Evolutionary conservation across 768 basidiomycete species (phyloP), one percentile per base, ranked within the genome.

Genomic region (Trametes coccinea): DNA sequence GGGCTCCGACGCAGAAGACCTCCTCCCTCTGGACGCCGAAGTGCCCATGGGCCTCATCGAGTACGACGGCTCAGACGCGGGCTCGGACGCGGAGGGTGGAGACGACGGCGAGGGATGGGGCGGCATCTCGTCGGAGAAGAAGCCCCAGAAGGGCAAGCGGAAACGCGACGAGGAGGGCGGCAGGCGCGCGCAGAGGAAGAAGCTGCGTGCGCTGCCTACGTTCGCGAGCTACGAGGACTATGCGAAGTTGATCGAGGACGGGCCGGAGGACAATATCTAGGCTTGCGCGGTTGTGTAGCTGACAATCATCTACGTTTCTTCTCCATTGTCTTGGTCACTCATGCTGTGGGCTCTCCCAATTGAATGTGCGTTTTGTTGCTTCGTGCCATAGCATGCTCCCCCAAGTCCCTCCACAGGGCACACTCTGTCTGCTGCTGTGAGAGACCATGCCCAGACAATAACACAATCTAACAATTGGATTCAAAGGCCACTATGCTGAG

Each of bases 161-260:
- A 85, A 83, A 69, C 69, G 75, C 49, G 71, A 66, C 13, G 74
- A 69, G 27, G 72, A 74, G 10, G 73, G 77, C 22, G 75, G 77
- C 29, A 68, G 72, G 52, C 74, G 75, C 60, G 78, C 73, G 69
- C 82, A 80, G 74, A 81, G 86, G 75, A 92, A 92, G 78, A 93
- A 87, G 76, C 69, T 83, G 70, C 79, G 78, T 59, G 80, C 83
- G 9, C 70, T 92, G 65, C 90, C 90, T 4, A 92, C 88, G 39
- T 94, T 94, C 70, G 92, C 92, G 10, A 90, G 84, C 69, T 93
- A 93, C 67, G 92, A 94, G 60, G 92, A 93, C 59, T 94, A 92
- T 66, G 88, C 87, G 47, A 86, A 79, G 75, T 80, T 93, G 84
- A 94, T 93, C 59, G 92, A 93, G 71, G 87, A 89, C 59, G 85